phyloP scores from a whole-genome alignment of 1,139 yeast species.

The Nakaseomyces nivariensis region DNA sequence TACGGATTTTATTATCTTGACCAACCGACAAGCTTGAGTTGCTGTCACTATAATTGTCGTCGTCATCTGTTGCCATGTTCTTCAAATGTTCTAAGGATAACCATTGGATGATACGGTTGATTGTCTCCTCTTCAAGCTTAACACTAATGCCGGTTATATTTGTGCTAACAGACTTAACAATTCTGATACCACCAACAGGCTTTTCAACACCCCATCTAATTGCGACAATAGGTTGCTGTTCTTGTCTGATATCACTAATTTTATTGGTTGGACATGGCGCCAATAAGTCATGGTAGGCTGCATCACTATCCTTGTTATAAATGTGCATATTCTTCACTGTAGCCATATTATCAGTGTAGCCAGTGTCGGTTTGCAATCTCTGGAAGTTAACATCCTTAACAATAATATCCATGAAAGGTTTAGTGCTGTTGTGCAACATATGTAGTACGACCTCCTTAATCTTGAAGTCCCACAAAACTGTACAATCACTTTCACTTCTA shows the following conservation, averaged over 20 bases:
- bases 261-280: slow-evolving; percentile 36
- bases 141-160: slow-evolving; percentile 46
- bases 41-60: slow-evolving; percentile 5
- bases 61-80: slow-evolving; percentile 21
- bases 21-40: slow-evolving; percentile 3
- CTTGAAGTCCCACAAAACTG: slow-evolving; percentile 45
- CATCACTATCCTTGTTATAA: slow-evolving; percentile 50
- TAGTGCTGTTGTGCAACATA: slow-evolving; percentile 47
- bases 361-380: slow-evolving; percentile 52
- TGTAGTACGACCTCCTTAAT: slow-evolving; percentile 71
- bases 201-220: slow-evolving; percentile 56
- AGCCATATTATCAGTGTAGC: slow-evolving; percentile 51
- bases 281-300: slow-evolving; percentile 63
- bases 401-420: slow-evolving; percentile 65
- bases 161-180: slow-evolving; percentile 46
- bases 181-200: slow-evolving; percentile 59
- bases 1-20: slow-evolving; percentile 7
- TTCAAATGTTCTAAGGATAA: slow-evolving; percentile 37
- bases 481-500: slow-evolving; percentile 22
- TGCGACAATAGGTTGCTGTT: slow-evolving; percentile 31
- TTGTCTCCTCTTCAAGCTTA: slow-evolving; percentile 52
- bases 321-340: slow-evolving; percentile 60
- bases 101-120: slow-evolving; percentile 45
- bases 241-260: slow-evolving; percentile 6
- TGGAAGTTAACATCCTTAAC: slow-evolving; percentile 53